These are phyloP conservation scores for Leishmania braziliensis DNA, from an alignment of 208 protist genomes.

Conservation along the genomic window DNA sequence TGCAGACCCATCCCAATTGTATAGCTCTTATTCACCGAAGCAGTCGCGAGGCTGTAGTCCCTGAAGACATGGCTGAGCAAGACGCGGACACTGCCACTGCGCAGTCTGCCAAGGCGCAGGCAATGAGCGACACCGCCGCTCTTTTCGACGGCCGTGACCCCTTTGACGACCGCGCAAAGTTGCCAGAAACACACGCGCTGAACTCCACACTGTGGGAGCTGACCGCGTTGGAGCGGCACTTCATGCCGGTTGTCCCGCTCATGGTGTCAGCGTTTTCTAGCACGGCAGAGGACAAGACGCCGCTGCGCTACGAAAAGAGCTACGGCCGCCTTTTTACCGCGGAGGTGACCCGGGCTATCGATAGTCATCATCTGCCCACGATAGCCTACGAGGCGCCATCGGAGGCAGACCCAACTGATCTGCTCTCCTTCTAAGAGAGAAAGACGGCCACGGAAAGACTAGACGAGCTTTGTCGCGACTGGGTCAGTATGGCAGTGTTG, in stretches of 20 bases:
- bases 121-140: conserved; percentile 48
- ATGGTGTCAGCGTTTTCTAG: conserved; percentile 86
- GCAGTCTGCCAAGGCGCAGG: conserved; percentile 40
- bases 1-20: conserved; percentile 89
- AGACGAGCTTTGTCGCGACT: background rate
- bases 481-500: background rate
- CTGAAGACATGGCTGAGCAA: conserved; percentile 35
- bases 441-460: background rate
- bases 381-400: conserved; percentile 68
- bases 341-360: conserved; percentile 73
- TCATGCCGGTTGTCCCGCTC: conserved; percentile 78
- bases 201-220: conserved; percentile 91
- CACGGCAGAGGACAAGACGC: conserved; percentile 82
- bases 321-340: conserved; percentile 85
- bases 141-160: conserved; percentile 86
- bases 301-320: conserved; percentile 84
- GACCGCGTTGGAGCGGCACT: conserved; percentile 85
- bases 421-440: conserved; percentile 48
- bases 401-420: conserved; percentile 29
- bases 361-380: conserved; percentile 62
- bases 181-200: conserved; percentile 61
- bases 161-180: conserved; percentile 47
- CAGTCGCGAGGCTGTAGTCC: conserved; percentile 58
- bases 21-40: conserved; percentile 88
- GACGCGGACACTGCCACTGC: conserved; percentile 10